These are phyloP conservation scores for Phaeosphaeriaceae sp. DNA, from an alignment of 2,329 filamentous ascomycete species.

Conservation along the genomic window DNA sequence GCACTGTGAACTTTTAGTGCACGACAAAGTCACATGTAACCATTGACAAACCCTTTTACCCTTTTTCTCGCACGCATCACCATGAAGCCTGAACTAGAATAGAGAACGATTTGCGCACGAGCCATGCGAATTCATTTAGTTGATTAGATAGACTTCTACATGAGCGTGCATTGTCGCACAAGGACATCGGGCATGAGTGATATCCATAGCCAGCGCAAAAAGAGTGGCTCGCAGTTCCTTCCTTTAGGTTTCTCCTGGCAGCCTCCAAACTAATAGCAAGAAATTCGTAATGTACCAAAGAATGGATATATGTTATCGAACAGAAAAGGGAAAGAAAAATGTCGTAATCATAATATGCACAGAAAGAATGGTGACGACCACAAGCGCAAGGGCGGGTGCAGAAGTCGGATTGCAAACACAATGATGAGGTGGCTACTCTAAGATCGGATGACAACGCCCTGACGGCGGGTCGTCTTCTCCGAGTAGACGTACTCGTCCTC, in stretches of 20 bases:
- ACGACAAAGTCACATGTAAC: too few species aligned
- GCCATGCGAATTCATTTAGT: slow-evolving; percentile 28
- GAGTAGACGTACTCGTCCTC: slow-evolving; percentile 66
- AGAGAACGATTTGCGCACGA: slow-evolving; percentile 22
- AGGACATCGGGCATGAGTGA: slow-evolving; percentile 14
- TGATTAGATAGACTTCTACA: slow-evolving; percentile 18
- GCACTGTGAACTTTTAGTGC: too few species aligned
- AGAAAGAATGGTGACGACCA: slow-evolving; percentile 25
- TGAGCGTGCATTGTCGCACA: slow-evolving; percentile 31
- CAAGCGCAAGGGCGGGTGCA: background rate
- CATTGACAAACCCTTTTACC: too few species aligned
- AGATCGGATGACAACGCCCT: slow-evolving; percentile 53
- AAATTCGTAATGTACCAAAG: slow-evolving; percentile 12
- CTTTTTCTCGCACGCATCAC: too few species aligned
- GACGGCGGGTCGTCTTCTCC: slow-evolving; percentile 55
- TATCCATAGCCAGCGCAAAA: slow-evolving; percentile 13
- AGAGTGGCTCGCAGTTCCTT: slow-evolving; percentile 9
- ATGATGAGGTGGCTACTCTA: slow-evolving; percentile 22
- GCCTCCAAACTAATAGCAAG: slow-evolving; percentile 28
- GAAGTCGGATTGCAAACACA: slow-evolving; percentile 10
- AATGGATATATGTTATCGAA: slow-evolving; percentile 8
- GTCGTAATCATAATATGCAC: slow-evolving; percentile 39
- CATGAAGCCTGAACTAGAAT: too few species aligned
- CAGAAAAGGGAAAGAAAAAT: slow-evolving; percentile 21
- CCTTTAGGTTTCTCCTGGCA: slow-evolving; percentile 4